Conservation (phyloP, 352 stramenopile genomes). For the Globisporangium paroecandrum region DNA sequence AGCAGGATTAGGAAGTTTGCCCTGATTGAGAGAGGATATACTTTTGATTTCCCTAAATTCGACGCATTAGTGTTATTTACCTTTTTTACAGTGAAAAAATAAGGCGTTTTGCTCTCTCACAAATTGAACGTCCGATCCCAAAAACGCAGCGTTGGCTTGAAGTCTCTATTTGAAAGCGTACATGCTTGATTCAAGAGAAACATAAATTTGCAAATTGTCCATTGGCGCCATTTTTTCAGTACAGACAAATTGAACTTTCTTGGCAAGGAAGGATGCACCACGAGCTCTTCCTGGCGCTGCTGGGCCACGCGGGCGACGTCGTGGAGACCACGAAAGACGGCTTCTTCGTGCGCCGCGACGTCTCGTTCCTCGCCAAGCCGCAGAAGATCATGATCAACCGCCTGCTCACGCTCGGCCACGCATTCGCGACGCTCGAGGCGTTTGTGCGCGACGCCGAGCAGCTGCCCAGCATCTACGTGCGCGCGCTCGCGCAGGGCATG, state of each 20-base stretch:
- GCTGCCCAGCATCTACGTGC: conserved; percentile 54
- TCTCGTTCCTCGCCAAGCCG: conserved; percentile 41
- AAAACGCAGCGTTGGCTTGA: background rate
- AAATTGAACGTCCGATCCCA: background rate
- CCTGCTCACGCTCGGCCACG: conserved; percentile 48
- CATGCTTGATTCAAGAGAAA: background rate
- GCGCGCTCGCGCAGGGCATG: conserved; percentile 53
- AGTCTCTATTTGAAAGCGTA: background rate
- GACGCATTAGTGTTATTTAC: no score
- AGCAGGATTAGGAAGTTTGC: background rate
- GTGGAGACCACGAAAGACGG: conserved; percentile 47
- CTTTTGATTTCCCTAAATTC: background rate
- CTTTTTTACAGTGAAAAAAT: background rate
- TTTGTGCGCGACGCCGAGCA: conserved; percentile 30
- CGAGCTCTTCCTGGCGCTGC: conserved; percentile 73
- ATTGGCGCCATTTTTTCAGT: background rate
- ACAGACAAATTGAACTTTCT: conserved; percentile 9
- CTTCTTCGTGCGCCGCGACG: conserved; percentile 51
- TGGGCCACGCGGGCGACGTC: conserved; percentile 64
- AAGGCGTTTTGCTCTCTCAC: background rate
- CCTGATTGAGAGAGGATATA: background rate
- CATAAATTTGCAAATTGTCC: background rate
- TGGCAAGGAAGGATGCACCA: conserved; percentile 51
- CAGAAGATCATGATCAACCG: conserved; percentile 55
- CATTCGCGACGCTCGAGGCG: conserved; percentile 44